A percentile compares a stretch with the other conserved stretches of the same genome.
Conservation (phyloP, 108 stramenopile species). For the Cyclotella sp. region DNA sequence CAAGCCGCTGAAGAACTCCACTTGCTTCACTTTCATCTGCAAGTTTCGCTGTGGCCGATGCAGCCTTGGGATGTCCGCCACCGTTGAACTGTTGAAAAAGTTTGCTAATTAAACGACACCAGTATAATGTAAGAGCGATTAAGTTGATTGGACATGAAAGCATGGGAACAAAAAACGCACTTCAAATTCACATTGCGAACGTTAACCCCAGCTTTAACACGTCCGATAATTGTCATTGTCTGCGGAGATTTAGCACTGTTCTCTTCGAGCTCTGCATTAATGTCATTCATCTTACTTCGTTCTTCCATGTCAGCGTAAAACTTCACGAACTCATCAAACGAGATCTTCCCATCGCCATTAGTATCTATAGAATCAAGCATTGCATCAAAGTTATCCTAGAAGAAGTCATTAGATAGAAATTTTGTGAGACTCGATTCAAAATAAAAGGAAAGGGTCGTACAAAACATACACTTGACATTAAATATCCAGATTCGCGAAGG, state of each 20-base stretch:
- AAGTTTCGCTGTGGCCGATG: constrained; percentile 82
- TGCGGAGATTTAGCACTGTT: constrained; percentile 38
- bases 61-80: constrained; percentile 90
- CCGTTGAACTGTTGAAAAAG: constrained; percentile 81
- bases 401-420: background rate
- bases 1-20: constrained; percentile 65
- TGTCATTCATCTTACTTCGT: constrained; percentile 29
- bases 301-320: constrained; percentile 67
- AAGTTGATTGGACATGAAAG: background rate
- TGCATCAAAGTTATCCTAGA: constrained; percentile 46
- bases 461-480: constrained; percentile 49
- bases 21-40: constrained; percentile 75
- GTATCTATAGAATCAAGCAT: constrained; percentile 71
- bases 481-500: constrained; percentile 59
- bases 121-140: background rate
- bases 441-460: background rate
- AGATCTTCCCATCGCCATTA: constrained; percentile 74
- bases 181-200: constrained; percentile 83
- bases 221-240: constrained; percentile 88
- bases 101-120: constrained; percentile 19
- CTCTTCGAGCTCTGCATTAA: constrained; percentile 32
- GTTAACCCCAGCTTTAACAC: constrained; percentile 85
- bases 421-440: background rate
- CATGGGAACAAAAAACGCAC: background rate
- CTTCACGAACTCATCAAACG: constrained; percentile 81